Base-by-base conservation (phyloP, 1,139 yeast species). In the Scheffersomyces lignicola region DNA sequence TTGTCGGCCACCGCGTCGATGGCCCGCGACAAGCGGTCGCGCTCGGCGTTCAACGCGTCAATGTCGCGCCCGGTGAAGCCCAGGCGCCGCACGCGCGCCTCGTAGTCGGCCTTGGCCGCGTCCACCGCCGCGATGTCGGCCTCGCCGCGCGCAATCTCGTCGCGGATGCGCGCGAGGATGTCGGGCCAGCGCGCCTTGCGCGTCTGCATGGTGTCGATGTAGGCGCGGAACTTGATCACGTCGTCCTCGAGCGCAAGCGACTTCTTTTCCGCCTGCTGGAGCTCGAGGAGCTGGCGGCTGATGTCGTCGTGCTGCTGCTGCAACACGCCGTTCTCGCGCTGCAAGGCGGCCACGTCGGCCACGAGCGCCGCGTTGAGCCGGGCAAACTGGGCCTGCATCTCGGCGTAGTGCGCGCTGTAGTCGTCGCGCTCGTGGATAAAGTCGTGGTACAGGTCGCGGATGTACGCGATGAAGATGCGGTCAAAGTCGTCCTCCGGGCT, bases 191-290 rank as follows among this genome's bases (percentile, higher is more conserved):
- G 81, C 5, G 60, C 51, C 48, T 82, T 83, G 39, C 87, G 69
- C 22, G 69, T 63, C 44, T 81, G 78, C 76, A 85, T 80, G 8
- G 79, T 69, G 32, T 78, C 80, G 33, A 85, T 80, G 51, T 84
- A 86, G 13, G 79, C 83, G 48, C 78, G 73, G 52, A 86, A 84
- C 54, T 84, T 84, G 31, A 68, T 64, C 29, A 83, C 66, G 58
- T 89, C 97, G 39, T 79, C 77, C 47, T 83, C 84, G 38, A 89
- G 62, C 0, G 88, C 88, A 38, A 65, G 68, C 6, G 80, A 68
- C 52, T 83, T 81, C 47, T 73, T 69, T 43, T 76, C 76, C 14
- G 82, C 70, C 12, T 68, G 45, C 68, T 62, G 44, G 55, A 63
- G 67, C 16, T 67, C 62, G 22, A 47, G 36, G 17, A 54, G 43